A percentile compares a stretch with the other conserved stretches of the same genome.
Conservation (phyloP, 129 eudicot species). For the Flaveria robusta region DNA sequence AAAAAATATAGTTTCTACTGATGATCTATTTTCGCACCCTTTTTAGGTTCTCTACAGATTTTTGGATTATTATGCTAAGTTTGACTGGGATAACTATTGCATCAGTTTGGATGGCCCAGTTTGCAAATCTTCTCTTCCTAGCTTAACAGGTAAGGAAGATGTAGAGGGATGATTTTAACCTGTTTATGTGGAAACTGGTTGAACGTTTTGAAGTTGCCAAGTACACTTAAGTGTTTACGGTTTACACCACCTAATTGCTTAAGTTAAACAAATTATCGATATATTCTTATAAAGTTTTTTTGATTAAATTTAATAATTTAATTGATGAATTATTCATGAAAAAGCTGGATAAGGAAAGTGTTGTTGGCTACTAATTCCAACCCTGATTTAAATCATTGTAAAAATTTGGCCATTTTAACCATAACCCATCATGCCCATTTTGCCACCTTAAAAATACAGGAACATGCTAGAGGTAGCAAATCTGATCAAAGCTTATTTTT, state of each 20-base stretch:
- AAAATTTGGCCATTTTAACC: neutral
- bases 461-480: neutral
- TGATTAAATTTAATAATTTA: neutral
- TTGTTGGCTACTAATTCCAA: neutral
- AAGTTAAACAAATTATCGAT: neutral
- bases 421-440: neutral
- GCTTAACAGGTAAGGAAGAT: slow-evolving; percentile 57
- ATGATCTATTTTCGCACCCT: slow-evolving; percentile 7
- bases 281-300: neutral
- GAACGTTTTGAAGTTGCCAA: neutral
- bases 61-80: slow-evolving; percentile 77
- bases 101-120: slow-evolving; percentile 88
- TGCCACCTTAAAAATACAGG: neutral
- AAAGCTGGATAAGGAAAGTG: neutral
- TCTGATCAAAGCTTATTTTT: neutral
- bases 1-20: neutral
- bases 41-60: slow-evolving; percentile 81
- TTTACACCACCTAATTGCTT: neutral
- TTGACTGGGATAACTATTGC: slow-evolving; percentile 90
- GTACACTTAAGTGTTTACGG: neutral
- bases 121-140: slow-evolving; percentile 60
- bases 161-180: neutral
- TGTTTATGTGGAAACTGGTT: slow-evolving; percentile 1
- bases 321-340: neutral
- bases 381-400: neutral